These are phyloP conservation scores for Musa acuminata DNA, from an alignment of 176 grass and related monocot species.

Conservation along the genomic window DNA sequence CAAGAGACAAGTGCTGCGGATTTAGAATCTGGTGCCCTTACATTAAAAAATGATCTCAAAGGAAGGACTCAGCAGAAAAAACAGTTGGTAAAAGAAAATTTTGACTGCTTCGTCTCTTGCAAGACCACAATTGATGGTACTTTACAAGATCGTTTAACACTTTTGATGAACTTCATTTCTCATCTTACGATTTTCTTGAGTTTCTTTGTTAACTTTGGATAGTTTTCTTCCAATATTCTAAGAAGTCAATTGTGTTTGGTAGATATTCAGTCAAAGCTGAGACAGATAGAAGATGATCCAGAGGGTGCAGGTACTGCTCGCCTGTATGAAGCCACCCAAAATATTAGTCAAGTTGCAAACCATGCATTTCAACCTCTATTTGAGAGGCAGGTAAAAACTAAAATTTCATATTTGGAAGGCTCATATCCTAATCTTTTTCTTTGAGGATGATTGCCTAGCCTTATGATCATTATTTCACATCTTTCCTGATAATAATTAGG, in stretches of 20 bases:
- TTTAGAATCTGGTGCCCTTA: conserved; percentile 90
- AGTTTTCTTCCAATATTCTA: conserved; percentile 16
- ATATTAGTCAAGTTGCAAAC: conserved; percentile 70
- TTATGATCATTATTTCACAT: conserved; percentile 15
- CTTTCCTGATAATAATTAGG: conserved; percentile 26
- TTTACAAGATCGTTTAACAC: conserved; percentile 9
- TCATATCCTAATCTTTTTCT: conserved; percentile 1
- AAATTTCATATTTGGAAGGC: conserved; percentile 7
- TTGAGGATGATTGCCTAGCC: conserved; percentile 9
- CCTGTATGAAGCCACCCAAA: conserved; percentile 80
- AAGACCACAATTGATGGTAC: conserved; percentile 99
- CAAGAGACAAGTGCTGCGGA: conserved; percentile 91
- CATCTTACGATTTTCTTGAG: conserved; percentile 7
- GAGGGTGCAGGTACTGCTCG: conserved; percentile 94
- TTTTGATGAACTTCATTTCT: conserved; percentile 15
- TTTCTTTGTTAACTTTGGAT: conserved; percentile 11
- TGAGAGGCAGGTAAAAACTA: conserved; percentile 82
- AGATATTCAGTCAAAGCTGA: conserved; percentile 94
- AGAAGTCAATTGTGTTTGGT: conserved; percentile 19
- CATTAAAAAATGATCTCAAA: conserved; percentile 96
- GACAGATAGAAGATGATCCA: conserved; percentile 98
- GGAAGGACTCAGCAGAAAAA: conserved; percentile 98
- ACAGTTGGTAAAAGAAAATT: conserved; percentile 98
- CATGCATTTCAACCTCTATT: conserved; percentile 92
- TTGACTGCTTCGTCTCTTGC: conserved; percentile 99